phyloP scores from a whole-genome alignment of 306 rosid genomes.

The Spatholobus suberectus region DNA sequence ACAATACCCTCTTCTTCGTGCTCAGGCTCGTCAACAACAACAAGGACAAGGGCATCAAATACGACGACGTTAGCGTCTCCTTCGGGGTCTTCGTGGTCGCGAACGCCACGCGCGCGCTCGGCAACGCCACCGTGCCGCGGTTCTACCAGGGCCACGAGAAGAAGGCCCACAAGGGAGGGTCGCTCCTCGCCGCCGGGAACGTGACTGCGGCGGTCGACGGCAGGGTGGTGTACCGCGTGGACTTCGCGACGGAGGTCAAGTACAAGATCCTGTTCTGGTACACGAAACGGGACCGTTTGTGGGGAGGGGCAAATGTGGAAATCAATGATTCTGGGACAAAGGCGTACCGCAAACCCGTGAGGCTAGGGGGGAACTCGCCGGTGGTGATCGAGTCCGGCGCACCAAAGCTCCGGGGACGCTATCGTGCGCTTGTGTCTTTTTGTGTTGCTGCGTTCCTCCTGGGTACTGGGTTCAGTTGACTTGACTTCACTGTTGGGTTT shows the following conservation, averaged over 20 bases:
- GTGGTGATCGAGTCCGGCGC: constrained; percentile 51
- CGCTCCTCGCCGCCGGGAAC: constrained; percentile 16
- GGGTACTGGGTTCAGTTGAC: not conserved
- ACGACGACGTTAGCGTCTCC: constrained; percentile 58
- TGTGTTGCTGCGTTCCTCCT: not conserved
- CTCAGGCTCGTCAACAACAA: constrained; percentile 58
- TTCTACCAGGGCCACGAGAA: constrained; percentile 88
- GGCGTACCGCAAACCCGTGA: constrained; percentile 38
- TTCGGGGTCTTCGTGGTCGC: constrained; percentile 20
- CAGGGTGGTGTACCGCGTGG: constrained; percentile 47
- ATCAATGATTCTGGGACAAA: constrained; percentile 52
- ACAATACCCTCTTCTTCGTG: constrained; percentile 49
- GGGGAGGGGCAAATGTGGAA: constrained; percentile 61
- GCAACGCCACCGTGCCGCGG: constrained; percentile 17
- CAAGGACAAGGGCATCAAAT: constrained; percentile 76
- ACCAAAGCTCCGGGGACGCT: constrained; percentile 1
- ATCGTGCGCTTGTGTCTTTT: constrained; percentile 45
- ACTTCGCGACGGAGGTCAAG: constrained; percentile 69
- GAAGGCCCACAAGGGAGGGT: constrained; percentile 43
- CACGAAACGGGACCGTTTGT: constrained; percentile 57
- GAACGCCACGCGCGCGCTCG: constrained; percentile 40
- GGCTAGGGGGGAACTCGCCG: constrained; percentile 51
- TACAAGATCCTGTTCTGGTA: constrained; percentile 73
- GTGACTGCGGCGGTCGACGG: constrained; percentile 35
- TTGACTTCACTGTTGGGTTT: constrained; percentile 22